Conservation (phyloP, 352 stramenopile species). For the Phytophthora citrophthora region DNA sequence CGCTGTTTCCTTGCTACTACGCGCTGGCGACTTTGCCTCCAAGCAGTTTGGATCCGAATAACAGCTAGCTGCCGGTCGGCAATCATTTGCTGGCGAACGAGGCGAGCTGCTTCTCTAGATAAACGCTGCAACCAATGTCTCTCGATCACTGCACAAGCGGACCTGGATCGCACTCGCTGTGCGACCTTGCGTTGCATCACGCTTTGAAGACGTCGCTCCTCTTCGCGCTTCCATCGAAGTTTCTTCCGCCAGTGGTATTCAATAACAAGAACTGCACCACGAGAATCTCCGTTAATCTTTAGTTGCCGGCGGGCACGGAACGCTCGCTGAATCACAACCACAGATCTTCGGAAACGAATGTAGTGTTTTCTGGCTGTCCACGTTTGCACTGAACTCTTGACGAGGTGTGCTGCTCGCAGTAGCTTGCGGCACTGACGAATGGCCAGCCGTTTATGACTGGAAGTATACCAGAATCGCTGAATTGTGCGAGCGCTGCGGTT, state of each 20-base stretch:
- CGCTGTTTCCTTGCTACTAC: conserved; percentile 10
- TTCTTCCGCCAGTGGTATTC: conserved; percentile 47
- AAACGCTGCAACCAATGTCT: conserved; percentile 45
- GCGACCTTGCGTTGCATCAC: conserved; percentile 27
- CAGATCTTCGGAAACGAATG: conserved; percentile 34
- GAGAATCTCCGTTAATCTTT: conserved; percentile 20
- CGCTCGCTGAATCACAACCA: conserved; percentile 40
- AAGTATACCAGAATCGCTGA: conserved; percentile 85
- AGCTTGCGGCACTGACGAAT: conserved; percentile 75
- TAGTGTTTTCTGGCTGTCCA: conserved; percentile 36
- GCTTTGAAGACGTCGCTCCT: conserved; percentile 16
- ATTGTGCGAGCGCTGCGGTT: conserved; percentile 59
- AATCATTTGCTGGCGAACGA: conserved; percentile 43
- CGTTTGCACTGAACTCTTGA: conserved; percentile 47
- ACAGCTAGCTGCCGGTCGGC: conserved; percentile 34
- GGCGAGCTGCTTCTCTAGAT: conserved; percentile 38
- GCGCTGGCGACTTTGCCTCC: conserved; percentile 16
- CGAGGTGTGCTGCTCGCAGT: conserved; percentile 59
- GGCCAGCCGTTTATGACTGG: conserved; percentile 70
- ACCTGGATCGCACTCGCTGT: conserved; percentile 34
- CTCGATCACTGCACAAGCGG: conserved; percentile 48
- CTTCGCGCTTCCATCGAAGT: conserved; percentile 25
- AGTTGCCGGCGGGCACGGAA: conserved; percentile 36
- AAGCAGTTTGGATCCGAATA: conserved; percentile 40
- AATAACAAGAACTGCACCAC: conserved; percentile 37